These are phyloP conservation scores for Termitomyces sp. DNA, from an alignment of 768 basidiomycete genomes.

Conservation along the genomic window DNA sequence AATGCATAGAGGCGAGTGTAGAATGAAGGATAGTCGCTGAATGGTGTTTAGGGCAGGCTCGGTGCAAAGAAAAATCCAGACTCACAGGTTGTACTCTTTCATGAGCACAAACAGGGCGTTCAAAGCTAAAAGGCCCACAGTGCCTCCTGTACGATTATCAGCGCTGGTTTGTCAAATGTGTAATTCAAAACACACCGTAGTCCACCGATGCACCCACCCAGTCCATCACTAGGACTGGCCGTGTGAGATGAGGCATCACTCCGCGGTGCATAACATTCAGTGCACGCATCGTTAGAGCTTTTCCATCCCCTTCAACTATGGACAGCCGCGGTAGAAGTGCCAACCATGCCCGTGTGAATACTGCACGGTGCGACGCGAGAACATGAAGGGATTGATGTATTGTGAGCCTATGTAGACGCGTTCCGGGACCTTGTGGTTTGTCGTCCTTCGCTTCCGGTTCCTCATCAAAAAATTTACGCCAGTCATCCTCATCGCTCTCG, in stretches of 20 bases:
- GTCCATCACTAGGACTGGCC: conserved; percentile 82
- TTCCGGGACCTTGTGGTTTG: conserved; percentile 33
- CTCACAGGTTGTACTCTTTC: conserved; percentile 89
- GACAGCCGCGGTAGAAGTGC: conserved; percentile 61
- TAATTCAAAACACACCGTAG: conserved; percentile 46
- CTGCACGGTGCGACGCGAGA: conserved; percentile 70
- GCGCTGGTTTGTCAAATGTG: neutral
- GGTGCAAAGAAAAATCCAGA: conserved; percentile 2
- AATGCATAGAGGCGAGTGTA: conserved; percentile 90
- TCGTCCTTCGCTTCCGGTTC: conserved; percentile 32
- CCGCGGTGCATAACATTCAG: conserved; percentile 80
- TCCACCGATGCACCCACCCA: conserved; percentile 87
- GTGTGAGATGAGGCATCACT: conserved; percentile 79
- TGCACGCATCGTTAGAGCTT: conserved; percentile 47
- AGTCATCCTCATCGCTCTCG: conserved; percentile 53
- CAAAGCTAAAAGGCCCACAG: conserved; percentile 81
- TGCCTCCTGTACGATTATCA: conserved; percentile 53
- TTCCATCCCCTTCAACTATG: conserved; percentile 32
- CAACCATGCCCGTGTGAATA: conserved; percentile 83
- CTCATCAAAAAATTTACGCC: conserved; percentile 84
- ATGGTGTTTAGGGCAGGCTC: neutral
- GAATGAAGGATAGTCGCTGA: conserved; percentile 93
- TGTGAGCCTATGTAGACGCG: conserved; percentile 61
- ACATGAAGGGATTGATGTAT: conserved; percentile 77
- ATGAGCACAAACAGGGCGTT: conserved; percentile 92